phyloP scores from a whole-genome alignment of 1,284 basidiomycete genomes.

The Sanghuangporus weigelae region DNA sequence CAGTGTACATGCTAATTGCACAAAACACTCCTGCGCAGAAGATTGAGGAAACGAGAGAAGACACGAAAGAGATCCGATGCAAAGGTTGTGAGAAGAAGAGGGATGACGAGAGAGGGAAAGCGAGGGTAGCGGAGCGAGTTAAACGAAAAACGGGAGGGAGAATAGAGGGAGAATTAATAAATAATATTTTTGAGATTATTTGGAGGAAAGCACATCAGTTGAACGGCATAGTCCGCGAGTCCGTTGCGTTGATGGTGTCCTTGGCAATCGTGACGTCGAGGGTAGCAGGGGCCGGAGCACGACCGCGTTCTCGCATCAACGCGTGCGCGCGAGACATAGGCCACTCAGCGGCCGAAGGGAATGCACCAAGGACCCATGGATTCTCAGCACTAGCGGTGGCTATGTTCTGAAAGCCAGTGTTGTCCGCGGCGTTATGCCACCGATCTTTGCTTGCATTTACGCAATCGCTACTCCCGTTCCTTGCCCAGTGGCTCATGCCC shows the following conservation, averaged over 20 bases:
- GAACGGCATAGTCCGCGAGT: neutral
- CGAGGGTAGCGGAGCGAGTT: neutral
- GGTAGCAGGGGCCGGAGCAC: neutral
- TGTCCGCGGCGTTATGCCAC: slow-evolving; percentile 4
- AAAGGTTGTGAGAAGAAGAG: neutral
- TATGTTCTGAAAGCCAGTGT: neutral
- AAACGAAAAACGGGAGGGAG: neutral
- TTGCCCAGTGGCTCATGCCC: neutral
- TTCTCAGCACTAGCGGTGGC: neutral
- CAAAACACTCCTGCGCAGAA: neutral
- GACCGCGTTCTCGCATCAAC: neutral
- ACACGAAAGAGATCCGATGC: neutral
- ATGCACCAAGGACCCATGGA: neutral
- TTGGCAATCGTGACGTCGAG: neutral
- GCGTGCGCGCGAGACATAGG: neutral
- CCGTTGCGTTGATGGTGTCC: neutral
- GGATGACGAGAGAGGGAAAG: neutral
- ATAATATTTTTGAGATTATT: neutral
- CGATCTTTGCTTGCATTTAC: neutral
- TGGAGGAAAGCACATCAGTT: neutral
- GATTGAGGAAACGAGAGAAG: neutral
- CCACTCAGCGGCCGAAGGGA: neutral
- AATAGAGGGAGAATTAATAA: neutral
- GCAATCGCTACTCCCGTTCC: neutral
- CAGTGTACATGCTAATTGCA: slow-evolving; percentile 2